phyloP scores from a whole-genome alignment of 345 rosid species.

The Acer saccharum region DNA sequence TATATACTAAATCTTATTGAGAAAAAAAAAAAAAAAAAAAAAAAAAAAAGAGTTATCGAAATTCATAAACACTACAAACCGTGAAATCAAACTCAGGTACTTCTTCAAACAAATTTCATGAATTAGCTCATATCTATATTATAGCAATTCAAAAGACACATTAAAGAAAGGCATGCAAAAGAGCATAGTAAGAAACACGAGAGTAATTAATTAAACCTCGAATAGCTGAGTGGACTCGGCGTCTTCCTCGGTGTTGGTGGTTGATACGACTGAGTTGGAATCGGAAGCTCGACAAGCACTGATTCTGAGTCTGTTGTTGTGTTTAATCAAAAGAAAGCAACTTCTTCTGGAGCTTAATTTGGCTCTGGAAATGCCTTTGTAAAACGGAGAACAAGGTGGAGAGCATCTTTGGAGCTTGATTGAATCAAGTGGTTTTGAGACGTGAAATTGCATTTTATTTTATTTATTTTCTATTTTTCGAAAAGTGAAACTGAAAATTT shows the following conservation, averaged over 20 bases:
- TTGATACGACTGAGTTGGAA: constrained; percentile 34
- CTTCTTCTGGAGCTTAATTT: constrained; percentile 26
- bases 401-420: constrained; percentile 33
- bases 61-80: no score
- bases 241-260: constrained; percentile 45
- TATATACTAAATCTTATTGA: no score
- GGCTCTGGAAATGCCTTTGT: constrained; percentile 18
- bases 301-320: constrained; percentile 19
- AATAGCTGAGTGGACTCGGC: constrained; percentile 54
- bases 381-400: constrained; percentile 9
- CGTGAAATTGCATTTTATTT: constrained; percentile 46
- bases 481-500: neutral
- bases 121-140: neutral
- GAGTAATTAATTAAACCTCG: constrained; percentile 42
- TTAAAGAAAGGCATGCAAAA: no score
- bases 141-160: neutral
- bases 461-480: neutral
- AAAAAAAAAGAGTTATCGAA: no score
- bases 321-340: constrained; percentile 12
- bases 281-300: constrained; percentile 35
- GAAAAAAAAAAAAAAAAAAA: no score
- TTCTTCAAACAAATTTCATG: neutral
- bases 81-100: neutral
- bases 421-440: constrained; percentile 41
- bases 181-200: no score